Base-by-base conservation (phyloP, 2,329 filamentous ascomycete genomes). In the Trichoderma gracile region DNA sequence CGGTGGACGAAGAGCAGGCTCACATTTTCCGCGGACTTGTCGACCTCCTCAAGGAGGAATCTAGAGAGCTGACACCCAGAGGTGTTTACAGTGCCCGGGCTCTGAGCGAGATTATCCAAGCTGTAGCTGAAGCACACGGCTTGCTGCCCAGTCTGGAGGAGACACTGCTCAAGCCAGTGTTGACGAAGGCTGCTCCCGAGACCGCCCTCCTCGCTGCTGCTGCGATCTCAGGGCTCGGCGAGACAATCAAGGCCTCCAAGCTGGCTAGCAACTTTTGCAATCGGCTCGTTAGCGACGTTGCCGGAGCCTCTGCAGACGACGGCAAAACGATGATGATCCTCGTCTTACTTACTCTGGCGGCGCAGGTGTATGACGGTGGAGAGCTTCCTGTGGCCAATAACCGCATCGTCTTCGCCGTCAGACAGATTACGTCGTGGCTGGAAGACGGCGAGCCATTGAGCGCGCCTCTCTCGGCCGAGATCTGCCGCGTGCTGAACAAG, bases 341-440 rank as follows among this genome's bases (percentile, higher is more conserved):
- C 3, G 80, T 84, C 2, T 76, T 89, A 1, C 75, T 89, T 5
- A 83, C 86, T 19, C 76, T 82, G 8, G 82, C 79, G 63, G 74
- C 84, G 65, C 74, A 77, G 9, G 74, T 86, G 15, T 89, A 86
- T 66, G 79, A 82, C 25, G 55, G 74, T 0, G 83, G 80, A 2
- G 77, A 82, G 66, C 68, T 88, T 8, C 86, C 86, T 0, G 82
- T 87, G 1, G 82, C 84, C 1, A 85, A 83, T 50, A 87, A 93
- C 71, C 85, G 93, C 25, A 77, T 95, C 3, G 86, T 97, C 0
- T 95, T 97, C 77, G 87, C 94, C 9, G 86, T 94, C 47, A 91
- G 90, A 72, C 89, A 93, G 67, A 82, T 97, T 8, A 84, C 90
- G 0, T 84, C 86, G 9, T 93, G 90, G 86, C 78, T 93, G 0